phyloP scores from a whole-genome alignment of 108 stramenopile species.

The Schizochytrium sp. region DNA sequence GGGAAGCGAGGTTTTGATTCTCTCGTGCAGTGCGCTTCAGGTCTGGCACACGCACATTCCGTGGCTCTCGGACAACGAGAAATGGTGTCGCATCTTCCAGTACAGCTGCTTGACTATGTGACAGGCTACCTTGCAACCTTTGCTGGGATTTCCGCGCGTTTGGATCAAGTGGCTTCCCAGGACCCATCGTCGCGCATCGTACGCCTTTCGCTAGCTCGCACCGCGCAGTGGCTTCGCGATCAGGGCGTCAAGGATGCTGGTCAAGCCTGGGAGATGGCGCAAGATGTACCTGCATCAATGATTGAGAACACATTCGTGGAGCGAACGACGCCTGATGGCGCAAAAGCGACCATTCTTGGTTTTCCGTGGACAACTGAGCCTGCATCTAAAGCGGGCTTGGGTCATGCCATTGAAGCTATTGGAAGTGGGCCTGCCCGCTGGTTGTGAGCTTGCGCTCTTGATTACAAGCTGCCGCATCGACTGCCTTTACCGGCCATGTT shows the following conservation, averaged over 20 bases:
- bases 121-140: background rate
- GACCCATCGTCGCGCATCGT: background rate
- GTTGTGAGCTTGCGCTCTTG: too few relatives aligned
- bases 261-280: background rate
- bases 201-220: background rate
- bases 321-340: too few relatives aligned
- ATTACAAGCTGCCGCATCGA: too few relatives aligned
- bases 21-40: background rate
- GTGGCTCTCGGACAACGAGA: background rate
- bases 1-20: background rate
- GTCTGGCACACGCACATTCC: background rate
- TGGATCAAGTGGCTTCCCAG: background rate
- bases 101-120: background rate
- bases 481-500: too few relatives aligned
- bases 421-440: too few relatives aligned
- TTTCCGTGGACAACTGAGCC: too few relatives aligned
- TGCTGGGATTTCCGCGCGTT: background rate
- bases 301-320: too few relatives aligned
- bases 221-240: background rate
- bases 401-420: too few relatives aligned
- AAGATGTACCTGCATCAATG: background rate
- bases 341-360: too few relatives aligned
- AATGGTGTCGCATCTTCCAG: background rate
- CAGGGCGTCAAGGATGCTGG: background rate
- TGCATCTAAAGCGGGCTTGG: too few relatives aligned